Evolutionary conservation across 2,329 filamentous ascomycete genomes (phyloP).

Genomic region (Clonostachys byssicola): DNA sequence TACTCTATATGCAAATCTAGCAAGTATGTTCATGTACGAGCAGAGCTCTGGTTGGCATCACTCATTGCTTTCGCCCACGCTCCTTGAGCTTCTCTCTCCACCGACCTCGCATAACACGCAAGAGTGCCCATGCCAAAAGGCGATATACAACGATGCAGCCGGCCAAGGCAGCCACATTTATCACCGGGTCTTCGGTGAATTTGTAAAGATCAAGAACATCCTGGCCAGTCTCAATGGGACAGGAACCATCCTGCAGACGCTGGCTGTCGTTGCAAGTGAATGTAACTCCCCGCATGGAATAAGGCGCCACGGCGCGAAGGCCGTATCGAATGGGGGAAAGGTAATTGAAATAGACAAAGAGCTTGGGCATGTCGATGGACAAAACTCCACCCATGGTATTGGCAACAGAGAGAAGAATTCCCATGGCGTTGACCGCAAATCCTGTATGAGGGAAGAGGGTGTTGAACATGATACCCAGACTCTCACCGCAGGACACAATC

Average conservation of each 20-base stretch:
- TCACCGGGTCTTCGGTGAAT: constrained; percentile 55
- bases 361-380: constrained; percentile 62
- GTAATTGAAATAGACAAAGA: constrained; percentile 67
- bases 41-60: no score
- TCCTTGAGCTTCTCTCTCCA: constrained; percentile 34
- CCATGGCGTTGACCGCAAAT: constrained; percentile 71
- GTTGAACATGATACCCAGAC: constrained; percentile 75
- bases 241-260: constrained; percentile 53
- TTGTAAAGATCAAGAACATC: constrained; percentile 66
- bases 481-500: constrained; percentile 71
- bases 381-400: constrained; percentile 70
- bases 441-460: constrained; percentile 71
- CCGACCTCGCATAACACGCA: constrained; percentile 49
- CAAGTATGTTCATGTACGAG: no score
- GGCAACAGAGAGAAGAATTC: constrained; percentile 64
- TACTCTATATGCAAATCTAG: no score
- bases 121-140: constrained; percentile 53
- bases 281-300: constrained; percentile 52
- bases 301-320: constrained; percentile 62
- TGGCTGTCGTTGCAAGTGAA: constrained; percentile 64
- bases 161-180: constrained; percentile 60
- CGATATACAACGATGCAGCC: constrained; percentile 63
- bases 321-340: constrained; percentile 69
- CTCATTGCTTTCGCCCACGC: background rate
- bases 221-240: constrained; percentile 61